Evolutionary conservation across 805 yeast species (phyloP), one percentile per base, ranked within the genome.

Genomic region (Isabelozyma pseudorhagii): DNA sequence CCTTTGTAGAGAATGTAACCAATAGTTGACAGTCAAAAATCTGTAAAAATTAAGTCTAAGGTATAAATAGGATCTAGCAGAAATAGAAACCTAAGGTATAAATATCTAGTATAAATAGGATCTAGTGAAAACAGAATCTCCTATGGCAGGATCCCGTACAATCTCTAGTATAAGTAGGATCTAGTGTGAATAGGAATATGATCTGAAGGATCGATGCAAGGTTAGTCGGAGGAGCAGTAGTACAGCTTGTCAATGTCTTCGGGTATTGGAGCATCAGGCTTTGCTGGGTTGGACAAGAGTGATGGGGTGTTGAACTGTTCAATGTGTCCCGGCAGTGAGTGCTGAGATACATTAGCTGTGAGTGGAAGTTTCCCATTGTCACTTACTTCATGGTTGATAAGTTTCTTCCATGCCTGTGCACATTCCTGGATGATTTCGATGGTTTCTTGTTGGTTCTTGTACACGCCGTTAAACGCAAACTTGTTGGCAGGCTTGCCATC

Each of bases 401-500:
- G 80, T 51, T 76, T 75, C 61, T 83, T 79, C 97, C 97, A 93
- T 48, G 97, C 89, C 60, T 82, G 85, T 63, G 80, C 71, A 66
- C 96, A 89, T 73, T 90, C 96, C 63, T 82, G 77, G 58, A 93
- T 81, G 58, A 92, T 82, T 57, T 87, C 90, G 60, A 88, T 79
- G 51, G 99, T 96, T 66, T 92, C 91, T 63, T 82, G 78, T 77
- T 82, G 88, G 80, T 84, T 83, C 74, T 88, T 88, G 78, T 90
- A 89, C 69, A 88, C 90, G 57, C 97, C 99, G 53, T 89, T 81
- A 84, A 90, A 91, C n/a, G 97, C 98, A 70, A 94, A 93, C 73
- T 87, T 87, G 75, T 94, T 94, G 74, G 83, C 89, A 62, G 97
- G 96, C 81, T 94, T 94, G 54, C 98, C 99, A 70, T 93, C 99